Base-by-base conservation (phyloP, 306 rosid genomes). In the Arachis hypogaea region DNA sequence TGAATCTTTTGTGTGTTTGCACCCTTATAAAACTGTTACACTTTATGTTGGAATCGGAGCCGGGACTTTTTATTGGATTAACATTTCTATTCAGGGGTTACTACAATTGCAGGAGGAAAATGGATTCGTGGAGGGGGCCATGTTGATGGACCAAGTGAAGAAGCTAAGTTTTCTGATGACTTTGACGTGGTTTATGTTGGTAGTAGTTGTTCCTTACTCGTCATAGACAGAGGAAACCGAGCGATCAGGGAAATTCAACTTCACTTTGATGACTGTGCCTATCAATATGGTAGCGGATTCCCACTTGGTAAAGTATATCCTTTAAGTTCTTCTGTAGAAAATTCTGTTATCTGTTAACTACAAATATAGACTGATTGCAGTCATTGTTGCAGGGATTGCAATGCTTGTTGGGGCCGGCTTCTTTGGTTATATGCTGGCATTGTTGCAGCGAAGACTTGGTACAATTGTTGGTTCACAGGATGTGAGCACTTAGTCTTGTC, bases 81-180 rank as follows among this genome's bases (percentile, higher is more conserved):
- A 49, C 49, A 75, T 82, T 74, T 84, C 59, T 55, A 22, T 82
- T 73, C 69, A 93, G 96, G 98, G 75, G 91, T 93, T 64, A 90
- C 98, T 43, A 90, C 98, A 33, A 93, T 93, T 82, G 98, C 98
- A 3, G 98, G 98, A 71, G 98, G 98, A 63, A 93, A 81, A 85
- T 78, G 75, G 83, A 86, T 86, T 71, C 90, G 88, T 7, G 96
- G 93, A 42, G 95, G 93, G 42, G 82, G 90, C 64, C 96, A 93
- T 58, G 93, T 87, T 16, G 96, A 93, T 81, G 98, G 98, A 69
- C 95, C 98, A 49, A 90, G 98, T 81, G 95, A 83, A 78, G 98
- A 93, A 71, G 96, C 95, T 62, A 90, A 88, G 65, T 93, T 93
- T 78, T 93, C 98, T 52, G 76, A 87, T n/a, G 96, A 93, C 81